Base-by-base conservation (phyloP, 768 basidiomycete genomes). In the Galerina marginata region DNA sequence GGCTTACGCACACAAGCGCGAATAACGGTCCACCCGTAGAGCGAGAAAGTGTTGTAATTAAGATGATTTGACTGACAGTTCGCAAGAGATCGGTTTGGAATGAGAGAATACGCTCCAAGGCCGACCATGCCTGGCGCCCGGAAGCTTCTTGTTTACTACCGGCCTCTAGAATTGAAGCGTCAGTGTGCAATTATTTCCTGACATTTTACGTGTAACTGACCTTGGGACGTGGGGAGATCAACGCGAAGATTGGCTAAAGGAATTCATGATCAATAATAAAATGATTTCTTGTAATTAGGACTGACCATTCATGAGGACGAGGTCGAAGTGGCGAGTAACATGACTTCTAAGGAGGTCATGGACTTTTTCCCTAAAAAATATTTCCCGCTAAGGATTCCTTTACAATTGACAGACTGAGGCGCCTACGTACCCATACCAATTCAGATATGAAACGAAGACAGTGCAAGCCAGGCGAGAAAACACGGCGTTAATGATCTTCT, bases 1-100 rank as follows among this genome's bases (percentile, higher is more conserved):
- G 71, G 7, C 63, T 59, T 6, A 77, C 26, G 56, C 77, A 81
- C 15, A 78, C 55, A 4, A 78, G 36, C 0, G 75, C 73, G 37
- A 78, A 79, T 2, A 74, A 26, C 0, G 71, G 72, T 7, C 77
- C 77, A 1, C 75, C 77, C 16, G 64, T 68, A 5, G 72, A 67
- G 1, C 70, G 60, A 0, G 77, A 73, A 2, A 71, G 51, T 25
- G 75, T 66, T 15, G 69, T 51, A 15, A 79, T 76, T 16, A 78
- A 67, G 1, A 66, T 39, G 14, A 77, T 55, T 42, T 80, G 75
- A 36, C 71, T 74, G 5, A 61, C 40, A 4, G 59, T 62, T 11
- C 67, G 59, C 6, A 77, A 44, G 4, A 68, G 45, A 29, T 63
- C 61, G 1, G 61, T 65, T 11, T 65, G 38, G 23, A 74, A 70